Percentiles rank a stretch among this genome's conserved stretches.
Conservation (phyloP, 1,284 basidiomycete species). For the Lentinula novae-zelandiae region DNA sequence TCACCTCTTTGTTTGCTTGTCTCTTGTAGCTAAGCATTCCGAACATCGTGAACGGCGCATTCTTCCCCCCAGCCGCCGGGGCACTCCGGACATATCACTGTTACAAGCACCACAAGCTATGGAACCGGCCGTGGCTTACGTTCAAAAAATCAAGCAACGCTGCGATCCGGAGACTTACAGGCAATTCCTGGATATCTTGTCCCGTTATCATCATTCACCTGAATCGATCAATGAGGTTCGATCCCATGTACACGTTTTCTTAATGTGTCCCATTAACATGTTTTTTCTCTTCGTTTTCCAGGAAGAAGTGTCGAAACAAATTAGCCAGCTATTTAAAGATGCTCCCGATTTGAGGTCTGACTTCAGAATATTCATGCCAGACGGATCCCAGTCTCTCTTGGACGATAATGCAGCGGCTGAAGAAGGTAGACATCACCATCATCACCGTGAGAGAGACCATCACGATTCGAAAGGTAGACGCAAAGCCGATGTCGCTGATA, state of each 20-base stretch:
- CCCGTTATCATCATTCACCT: slow-evolving; percentile 53
- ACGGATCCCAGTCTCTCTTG: slow-evolving; percentile 48
- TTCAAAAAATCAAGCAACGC: slow-evolving; percentile 95
- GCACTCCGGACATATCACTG: slow-evolving; percentile 10
- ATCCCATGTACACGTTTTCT: slow-evolving; percentile 39
- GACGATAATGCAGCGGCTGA: slow-evolving; percentile 29
- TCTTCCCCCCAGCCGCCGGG: slow-evolving; percentile 2
- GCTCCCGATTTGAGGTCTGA: slow-evolving; percentile 88
- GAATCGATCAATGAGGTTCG: slow-evolving; percentile 68
- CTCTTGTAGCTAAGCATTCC: background rate
- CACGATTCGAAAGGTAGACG: slow-evolving; percentile 23
- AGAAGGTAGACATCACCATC: slow-evolving; percentile 17
- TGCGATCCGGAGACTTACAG: slow-evolving; percentile 94
- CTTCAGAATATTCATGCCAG: slow-evolving; percentile 91
- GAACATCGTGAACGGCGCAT: slow-evolving; percentile 7
- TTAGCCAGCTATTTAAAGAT: slow-evolving; percentile 83
- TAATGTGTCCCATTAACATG: slow-evolving; percentile 21
- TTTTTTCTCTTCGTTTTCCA: slow-evolving; percentile 31
- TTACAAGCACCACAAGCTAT: slow-evolving; percentile 32
- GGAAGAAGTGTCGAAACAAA: slow-evolving; percentile 81
- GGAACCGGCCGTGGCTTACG: slow-evolving; percentile 86
- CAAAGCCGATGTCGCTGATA: slow-evolving; percentile 32
- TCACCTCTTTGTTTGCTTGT: background rate
- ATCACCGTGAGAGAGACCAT: slow-evolving; percentile 11
- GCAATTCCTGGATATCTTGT: slow-evolving; percentile 90